These are phyloP conservation scores for Carex scoparia DNA, from an alignment of 176 grass and related monocot genomes.

Conservation along the genomic window DNA sequence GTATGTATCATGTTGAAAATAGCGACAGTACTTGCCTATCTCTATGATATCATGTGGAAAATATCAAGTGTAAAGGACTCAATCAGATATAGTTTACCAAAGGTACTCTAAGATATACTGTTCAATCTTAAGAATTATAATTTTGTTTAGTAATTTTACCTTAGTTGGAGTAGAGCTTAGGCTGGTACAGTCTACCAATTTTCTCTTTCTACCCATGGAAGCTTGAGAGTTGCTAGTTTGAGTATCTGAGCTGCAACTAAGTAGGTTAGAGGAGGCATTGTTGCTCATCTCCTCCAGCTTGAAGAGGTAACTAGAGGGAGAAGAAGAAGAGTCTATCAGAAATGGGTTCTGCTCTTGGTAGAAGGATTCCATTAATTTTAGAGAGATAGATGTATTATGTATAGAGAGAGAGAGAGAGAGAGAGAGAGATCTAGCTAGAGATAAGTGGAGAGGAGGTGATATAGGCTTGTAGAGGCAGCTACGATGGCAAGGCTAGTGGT, in stretches of 20 bases:
- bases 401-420: not conserved
- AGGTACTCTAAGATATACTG: not conserved
- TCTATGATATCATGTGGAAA: not conserved
- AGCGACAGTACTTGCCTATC: not conserved
- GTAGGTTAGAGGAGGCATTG: conserved; percentile 20
- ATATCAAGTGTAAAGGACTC: not conserved
- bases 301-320: conserved; percentile 12
- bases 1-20: not conserved
- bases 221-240: conserved; percentile 15
- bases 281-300: conserved; percentile 23
- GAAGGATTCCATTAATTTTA: conserved; percentile 21
- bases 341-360: conserved; percentile 30
- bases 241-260: conserved; percentile 16
- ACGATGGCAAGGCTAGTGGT: not conserved
- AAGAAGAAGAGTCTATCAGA: conserved; percentile 13
- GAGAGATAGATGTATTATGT: not conserved
- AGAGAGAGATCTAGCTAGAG: no score
- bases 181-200: conserved; percentile 27
- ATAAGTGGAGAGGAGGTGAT: not conserved
- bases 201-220: conserved; percentile 55
- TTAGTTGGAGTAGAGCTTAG: conserved; percentile 57
- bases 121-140: not conserved
- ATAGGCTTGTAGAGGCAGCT: not conserved
- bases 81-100: not conserved
- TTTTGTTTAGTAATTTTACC: conserved; percentile 30